Conservation (phyloP, 176 grass and related monocot species). For the Sorghum bicolor region Sorghum_bicolor_NCBIv3 NC_012879.2:5944501-5945000, state of each 20-base stretch:
- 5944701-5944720: constrained; percentile 89
- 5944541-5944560: constrained; percentile 95
- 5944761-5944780: neutral
- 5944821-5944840: neutral
- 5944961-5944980: neutral
- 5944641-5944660: constrained; percentile 23
- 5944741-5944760: constrained; percentile 2
- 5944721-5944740: constrained; percentile 27
- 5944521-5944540: constrained; percentile 99
- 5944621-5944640: neutral
- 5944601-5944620: neutral
- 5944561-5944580: constrained; percentile 99
- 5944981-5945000: neutral
- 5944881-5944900: constrained; percentile 13
- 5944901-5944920: neutral
- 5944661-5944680: constrained; percentile 66
- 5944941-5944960: neutral
- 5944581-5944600: constrained; percentile 2
- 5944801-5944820: neutral
- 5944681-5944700: constrained; percentile 80
- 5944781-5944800: neutral
- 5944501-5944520: constrained; percentile 91
- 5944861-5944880: neutral
- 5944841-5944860: neutral
- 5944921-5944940: constrained; percentile 20